A percentile compares a stretch with the other conserved stretches of the same genome.
Conservation (phyloP, 495 filamentous ascomycete genomes). For the Apiosordaria backusii region DNA sequence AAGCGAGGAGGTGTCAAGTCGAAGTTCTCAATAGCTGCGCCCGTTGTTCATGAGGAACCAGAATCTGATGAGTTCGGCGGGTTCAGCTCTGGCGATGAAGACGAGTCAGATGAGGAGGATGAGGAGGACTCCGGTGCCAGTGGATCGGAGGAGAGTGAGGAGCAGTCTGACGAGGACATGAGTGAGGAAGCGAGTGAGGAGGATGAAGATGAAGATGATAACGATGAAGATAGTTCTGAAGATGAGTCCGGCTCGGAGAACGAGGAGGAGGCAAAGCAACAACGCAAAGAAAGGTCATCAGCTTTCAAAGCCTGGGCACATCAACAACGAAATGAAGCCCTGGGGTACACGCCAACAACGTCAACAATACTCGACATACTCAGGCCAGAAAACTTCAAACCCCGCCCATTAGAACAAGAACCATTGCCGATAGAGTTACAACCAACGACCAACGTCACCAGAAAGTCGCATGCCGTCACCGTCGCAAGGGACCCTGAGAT, state of each 20-base stretch:
- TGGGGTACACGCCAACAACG: conserved; percentile 45
- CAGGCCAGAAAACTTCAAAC: conserved; percentile 51
- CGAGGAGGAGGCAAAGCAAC: conserved; percentile 32
- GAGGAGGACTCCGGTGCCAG: conserved; percentile 23
- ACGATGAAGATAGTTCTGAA: conserved; percentile 19
- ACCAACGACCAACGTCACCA: conserved; percentile 55
- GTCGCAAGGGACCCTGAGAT: conserved; percentile 71
- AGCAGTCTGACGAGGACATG: conserved; percentile 26
- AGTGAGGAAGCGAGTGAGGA: conserved; percentile 19
- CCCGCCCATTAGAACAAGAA: conserved; percentile 64
- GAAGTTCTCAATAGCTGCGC: conserved; percentile 35
- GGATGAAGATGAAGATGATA: conserved; percentile 32
- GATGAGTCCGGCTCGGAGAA: conserved; percentile 31
- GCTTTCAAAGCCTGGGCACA: conserved; percentile 97
- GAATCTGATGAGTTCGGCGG: conserved; percentile 42
- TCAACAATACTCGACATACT: conserved; percentile 39
- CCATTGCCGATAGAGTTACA: conserved; percentile 72
- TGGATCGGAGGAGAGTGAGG: conserved; percentile 14
- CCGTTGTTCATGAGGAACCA: conserved; percentile 17
- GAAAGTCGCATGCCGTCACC: conserved; percentile 72
- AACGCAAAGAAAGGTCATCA: conserved; percentile 41
- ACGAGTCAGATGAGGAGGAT: conserved; percentile 22
- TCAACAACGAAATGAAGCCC: conserved; percentile 74
- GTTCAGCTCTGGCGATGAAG: conserved; percentile 27
- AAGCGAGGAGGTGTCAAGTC: conserved; percentile 52